Conservation (phyloP, 352 stramenopile species). For the Thraustochytrium striatum region DNA sequence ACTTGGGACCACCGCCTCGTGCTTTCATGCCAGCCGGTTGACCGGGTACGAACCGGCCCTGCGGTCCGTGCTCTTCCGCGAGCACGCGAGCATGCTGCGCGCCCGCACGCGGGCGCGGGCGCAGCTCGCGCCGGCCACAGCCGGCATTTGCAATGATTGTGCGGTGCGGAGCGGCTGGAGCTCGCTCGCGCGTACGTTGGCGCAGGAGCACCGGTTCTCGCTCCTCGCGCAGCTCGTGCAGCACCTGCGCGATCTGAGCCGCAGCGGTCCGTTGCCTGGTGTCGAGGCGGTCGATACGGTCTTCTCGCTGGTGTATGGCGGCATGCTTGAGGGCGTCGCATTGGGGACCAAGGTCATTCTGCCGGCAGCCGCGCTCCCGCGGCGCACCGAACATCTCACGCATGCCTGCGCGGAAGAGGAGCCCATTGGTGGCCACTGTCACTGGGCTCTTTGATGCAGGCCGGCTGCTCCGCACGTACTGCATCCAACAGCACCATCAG, state of each 20-base stretch:
- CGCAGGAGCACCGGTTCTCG: neutral
- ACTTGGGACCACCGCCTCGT: no score
- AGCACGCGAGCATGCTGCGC: neutral
- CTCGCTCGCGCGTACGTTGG: neutral
- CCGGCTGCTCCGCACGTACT: slow-evolving; percentile 3
- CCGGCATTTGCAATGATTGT: no score
- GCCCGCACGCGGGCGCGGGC: neutral
- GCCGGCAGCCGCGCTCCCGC: neutral
- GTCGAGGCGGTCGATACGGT: no score
- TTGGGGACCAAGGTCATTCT: neutral
- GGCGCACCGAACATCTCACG: no score
- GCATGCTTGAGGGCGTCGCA: neutral
- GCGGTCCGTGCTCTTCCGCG: neutral
- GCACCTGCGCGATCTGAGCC: no score
- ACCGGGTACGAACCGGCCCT: neutral
- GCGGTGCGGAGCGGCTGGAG: no score
- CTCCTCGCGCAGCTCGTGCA: neutral
- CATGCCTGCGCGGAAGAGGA: neutral
- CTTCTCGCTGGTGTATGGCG: neutral
- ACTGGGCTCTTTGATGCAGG: slow-evolving; percentile 5
- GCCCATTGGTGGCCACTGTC: neutral
- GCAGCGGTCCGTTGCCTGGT: no score
- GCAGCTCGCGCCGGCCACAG: no score
- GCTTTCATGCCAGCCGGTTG: neutral
- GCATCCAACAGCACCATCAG: slow-evolving; percentile 11